Percentiles rank a stretch among this genome's conserved stretches.
Conservation (phyloP, 2,329 filamentous ascomycete genomes). For the Fusarium scirpi region DNA sequence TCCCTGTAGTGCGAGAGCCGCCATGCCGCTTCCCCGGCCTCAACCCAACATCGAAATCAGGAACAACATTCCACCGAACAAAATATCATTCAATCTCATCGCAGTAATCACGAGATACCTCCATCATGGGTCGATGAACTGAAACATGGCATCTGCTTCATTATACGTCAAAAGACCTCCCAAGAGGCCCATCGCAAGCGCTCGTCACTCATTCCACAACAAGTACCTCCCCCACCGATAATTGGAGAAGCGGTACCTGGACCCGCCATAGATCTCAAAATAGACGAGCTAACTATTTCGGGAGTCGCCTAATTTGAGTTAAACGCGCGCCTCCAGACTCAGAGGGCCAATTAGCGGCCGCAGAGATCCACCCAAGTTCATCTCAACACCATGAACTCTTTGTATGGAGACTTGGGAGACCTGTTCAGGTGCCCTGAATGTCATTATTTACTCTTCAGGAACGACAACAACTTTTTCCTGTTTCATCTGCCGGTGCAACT, state of each 20-base stretch:
- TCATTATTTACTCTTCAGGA: background rate
- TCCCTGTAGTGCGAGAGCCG: background rate
- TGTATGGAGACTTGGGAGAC: background rate
- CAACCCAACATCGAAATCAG: background rate
- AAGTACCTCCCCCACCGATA: conserved; percentile 31
- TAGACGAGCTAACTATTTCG: conserved; percentile 38
- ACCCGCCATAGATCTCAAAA: conserved; percentile 30
- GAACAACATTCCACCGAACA: background rate
- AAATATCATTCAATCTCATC: background rate
- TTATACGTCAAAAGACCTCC: conserved; percentile 32
- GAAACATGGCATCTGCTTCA: conserved; percentile 42
- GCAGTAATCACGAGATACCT: background rate
- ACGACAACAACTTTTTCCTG: background rate
- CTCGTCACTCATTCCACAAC: conserved; percentile 8
- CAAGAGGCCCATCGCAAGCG: conserved; percentile 27
- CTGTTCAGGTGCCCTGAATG: conserved; percentile 1
- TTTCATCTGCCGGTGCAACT: conserved; percentile 27
- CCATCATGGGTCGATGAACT: conserved; percentile 17
- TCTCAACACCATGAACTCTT: conserved; percentile 37
- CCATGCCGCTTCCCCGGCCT: background rate
- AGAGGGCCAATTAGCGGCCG: conserved; percentile 33
- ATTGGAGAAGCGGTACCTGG: conserved; percentile 19
- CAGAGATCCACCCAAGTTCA: conserved; percentile 24
- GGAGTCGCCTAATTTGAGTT: conserved; percentile 40
- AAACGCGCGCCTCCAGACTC: conserved; percentile 44